Conservation (phyloP, 176 grass and related monocot species). For the Bromus sterilis region DNA sequence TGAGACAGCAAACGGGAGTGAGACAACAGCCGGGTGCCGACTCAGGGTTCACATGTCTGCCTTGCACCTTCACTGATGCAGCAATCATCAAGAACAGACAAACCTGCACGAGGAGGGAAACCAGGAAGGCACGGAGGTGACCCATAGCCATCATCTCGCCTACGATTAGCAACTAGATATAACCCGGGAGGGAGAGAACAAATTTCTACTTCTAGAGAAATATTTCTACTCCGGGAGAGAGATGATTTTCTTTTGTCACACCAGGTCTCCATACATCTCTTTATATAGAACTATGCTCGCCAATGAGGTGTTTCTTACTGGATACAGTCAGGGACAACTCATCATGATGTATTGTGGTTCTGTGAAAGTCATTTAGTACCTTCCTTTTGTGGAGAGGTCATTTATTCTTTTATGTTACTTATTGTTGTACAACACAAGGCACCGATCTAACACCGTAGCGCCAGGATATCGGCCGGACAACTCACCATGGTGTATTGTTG, state of each 20-base stretch:
- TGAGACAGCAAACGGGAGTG: neutral
- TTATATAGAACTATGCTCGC: neutral
- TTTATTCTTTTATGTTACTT: neutral
- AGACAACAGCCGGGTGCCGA: neutral
- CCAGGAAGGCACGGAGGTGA: neutral
- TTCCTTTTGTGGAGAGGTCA: neutral
- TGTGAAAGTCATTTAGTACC: neutral
- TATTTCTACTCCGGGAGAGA: too few species aligned
- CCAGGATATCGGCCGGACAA: neutral
- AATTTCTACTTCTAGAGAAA: neutral
- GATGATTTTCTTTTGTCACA: neutral
- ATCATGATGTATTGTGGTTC: neutral
- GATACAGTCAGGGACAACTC: neutral
- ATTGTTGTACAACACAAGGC: neutral
- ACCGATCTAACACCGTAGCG: neutral
- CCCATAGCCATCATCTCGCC: neutral
- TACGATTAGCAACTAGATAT: neutral
- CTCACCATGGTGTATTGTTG: too few species aligned
- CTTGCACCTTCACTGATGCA: neutral
- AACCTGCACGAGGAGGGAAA: conserved; percentile 8
- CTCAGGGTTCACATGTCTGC: neutral
- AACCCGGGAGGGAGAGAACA: neutral
- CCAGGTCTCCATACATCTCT: neutral
- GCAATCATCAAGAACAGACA: conserved; percentile 18
- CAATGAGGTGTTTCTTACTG: neutral